Base-by-base conservation (phyloP, 306 rosid genomes). In the Cucurbita ficifolia region DNA sequence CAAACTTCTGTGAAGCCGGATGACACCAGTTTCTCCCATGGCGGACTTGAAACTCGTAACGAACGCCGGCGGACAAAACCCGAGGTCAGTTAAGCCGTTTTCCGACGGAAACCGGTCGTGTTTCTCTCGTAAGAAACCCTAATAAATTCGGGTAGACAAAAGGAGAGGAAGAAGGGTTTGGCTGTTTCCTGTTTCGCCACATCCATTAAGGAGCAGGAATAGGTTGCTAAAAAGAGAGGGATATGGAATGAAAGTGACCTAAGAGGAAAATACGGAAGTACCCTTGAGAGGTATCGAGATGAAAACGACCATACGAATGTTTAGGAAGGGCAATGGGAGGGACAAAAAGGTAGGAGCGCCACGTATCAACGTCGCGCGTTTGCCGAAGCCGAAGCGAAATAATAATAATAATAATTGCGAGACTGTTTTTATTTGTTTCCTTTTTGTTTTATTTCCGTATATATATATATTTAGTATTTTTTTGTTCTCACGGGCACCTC, bases 11-110 rank as follows among this genome's bases (percentile, higher is more conserved):
- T 82, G 86, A 60, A 80, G 81, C 77, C 83, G 86, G 55, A 71
- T 72, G 36, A 74, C 21, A 78, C 90, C 89, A 79, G 91, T 79
- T 76, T 88, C 91, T n/a, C 76, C 86, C 97, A 90, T 90, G 80
- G 12, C 2, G 17, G 38, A 14, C 7, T 11, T 1, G 6, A 40
- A 0, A 33, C 24, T n/a, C 18, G n/a, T 9, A 61, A 17, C 7
- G 24, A 17, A 38, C 69, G 48, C 14, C 24, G 69, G 67, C 42
- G 12, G 45, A 60, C 2, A 36, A 17, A 38, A 36, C 7, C 45
- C 11, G 68, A 4, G 24, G 68, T 36, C 13, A 43, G 51, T 4
- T 6, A 17, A 9, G 33, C 18, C 33, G 29, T 63, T 3, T 10
- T 63, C 45, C 10, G 21, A 14, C 45, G 67, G 35, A 54, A 9